Evolutionary conservation across 108 stramenopile genomes (phyloP).

Genomic region (Conticribra guillardii): DNA sequence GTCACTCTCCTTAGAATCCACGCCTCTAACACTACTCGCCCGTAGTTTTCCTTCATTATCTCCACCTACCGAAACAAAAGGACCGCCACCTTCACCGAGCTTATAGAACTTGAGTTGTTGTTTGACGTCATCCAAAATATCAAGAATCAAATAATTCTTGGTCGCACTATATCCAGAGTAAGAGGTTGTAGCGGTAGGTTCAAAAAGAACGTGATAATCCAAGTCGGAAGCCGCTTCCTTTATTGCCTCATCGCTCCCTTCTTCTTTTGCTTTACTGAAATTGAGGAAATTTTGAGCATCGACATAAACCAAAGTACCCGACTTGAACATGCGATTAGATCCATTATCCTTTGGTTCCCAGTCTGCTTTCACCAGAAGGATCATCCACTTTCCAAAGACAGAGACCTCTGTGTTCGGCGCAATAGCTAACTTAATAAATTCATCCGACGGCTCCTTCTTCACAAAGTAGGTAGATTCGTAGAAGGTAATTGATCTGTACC

Average conservation of each 20-base stretch:
- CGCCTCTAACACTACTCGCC: constrained; percentile 53
- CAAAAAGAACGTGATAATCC: constrained; percentile 76
- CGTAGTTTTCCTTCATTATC: constrained; percentile 72
- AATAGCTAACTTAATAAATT: constrained; percentile 73
- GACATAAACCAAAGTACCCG: constrained; percentile 72
- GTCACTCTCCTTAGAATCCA: constrained; percentile 69
- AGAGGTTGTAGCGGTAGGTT: constrained; percentile 75
- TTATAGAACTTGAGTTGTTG: constrained; percentile 80
- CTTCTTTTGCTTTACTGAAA: constrained; percentile 58
- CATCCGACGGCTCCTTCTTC: constrained; percentile 47
- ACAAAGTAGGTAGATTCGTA: constrained; percentile 78
- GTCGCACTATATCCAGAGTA: constrained; percentile 71
- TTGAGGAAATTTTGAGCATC: constrained; percentile 61
- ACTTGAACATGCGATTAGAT: constrained; percentile 56
- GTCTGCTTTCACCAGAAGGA: constrained; percentile 78
- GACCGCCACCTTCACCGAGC: constrained; percentile 58
- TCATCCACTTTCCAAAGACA: constrained; percentile 65
- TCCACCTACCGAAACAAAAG: constrained; percentile 56
- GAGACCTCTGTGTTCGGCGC: constrained; percentile 69
- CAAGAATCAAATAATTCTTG: constrained; percentile 83
- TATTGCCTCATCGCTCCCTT: constrained; percentile 35
- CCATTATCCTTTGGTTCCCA: constrained; percentile 72
- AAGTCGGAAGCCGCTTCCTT: constrained; percentile 22
- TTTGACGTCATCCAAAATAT: constrained; percentile 84
- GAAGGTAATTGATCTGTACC: constrained; percentile 74